phyloP scores from a whole-genome alignment of 805 yeast species.

The Metschnikowia rubicola region DNA sequence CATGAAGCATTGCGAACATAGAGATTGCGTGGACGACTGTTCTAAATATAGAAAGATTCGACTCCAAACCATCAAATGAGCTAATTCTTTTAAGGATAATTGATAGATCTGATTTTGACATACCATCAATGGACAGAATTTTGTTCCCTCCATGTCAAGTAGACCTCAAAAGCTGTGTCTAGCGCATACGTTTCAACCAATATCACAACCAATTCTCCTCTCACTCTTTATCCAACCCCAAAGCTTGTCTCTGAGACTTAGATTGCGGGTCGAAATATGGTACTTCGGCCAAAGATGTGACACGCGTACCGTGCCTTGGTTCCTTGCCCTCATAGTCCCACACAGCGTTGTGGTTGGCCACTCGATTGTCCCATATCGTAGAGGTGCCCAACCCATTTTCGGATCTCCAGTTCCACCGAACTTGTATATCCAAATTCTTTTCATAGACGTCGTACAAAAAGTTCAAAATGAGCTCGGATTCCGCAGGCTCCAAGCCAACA shows the following conservation, averaged over 20 bases:
- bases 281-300: conserved; percentile 46
- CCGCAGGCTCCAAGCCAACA: conserved; percentile 26
- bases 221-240: conserved; percentile 10
- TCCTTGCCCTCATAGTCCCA: conserved; percentile 44
- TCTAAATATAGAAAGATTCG: too few species aligned
- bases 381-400: conserved; percentile 40
- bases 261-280: conserved; percentile 49
- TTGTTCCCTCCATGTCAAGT: too few species aligned
- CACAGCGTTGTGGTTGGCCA: conserved; percentile 49
- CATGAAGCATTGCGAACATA: too few species aligned
- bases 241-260: conserved; percentile 49
- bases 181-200: too few species aligned
- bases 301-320: conserved; percentile 37
- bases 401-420: conserved; percentile 11
- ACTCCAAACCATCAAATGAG: too few species aligned
- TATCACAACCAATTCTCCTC: background rate
- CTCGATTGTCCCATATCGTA: conserved; percentile 58
- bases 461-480: conserved; percentile 14
- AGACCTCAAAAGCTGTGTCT: too few species aligned
- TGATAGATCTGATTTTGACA: too few species aligned
- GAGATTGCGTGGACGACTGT: too few species aligned
- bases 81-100: too few species aligned
- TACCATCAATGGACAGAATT: too few species aligned
- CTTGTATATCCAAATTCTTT: conserved; percentile 47
- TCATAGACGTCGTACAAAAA: conserved; percentile 8